phyloP scores from a whole-genome alignment of 257 asterid genomes.

The Solanum gracilifrons region DNA sequence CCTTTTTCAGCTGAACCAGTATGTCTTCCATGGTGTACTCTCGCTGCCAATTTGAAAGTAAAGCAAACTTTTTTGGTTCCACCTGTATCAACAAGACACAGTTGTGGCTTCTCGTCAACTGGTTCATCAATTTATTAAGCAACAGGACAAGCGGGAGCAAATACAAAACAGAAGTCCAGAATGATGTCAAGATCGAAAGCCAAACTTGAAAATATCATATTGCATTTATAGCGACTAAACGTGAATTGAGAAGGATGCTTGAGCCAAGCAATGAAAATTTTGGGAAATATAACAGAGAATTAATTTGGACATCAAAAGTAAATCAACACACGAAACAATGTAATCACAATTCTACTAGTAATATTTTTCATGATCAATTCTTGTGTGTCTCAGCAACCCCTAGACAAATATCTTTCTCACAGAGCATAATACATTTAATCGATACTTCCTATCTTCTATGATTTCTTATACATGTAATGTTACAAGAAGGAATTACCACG shows the following conservation, averaged over 20 bases:
- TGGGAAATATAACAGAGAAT: not conserved
- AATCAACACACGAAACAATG: not conserved
- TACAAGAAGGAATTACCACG: not conserved
- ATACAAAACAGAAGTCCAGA: not conserved
- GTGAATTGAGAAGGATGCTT: not conserved
- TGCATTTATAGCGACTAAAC: not conserved
- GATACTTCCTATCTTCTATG: not conserved
- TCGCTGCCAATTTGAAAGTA: constrained; percentile 70
- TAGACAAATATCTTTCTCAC: not conserved
- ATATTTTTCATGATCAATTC: not conserved
- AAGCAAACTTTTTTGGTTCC: constrained; percentile 59
- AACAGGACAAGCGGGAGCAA: not conserved
- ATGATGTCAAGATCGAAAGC: not conserved
- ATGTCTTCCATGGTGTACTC: constrained; percentile 70
- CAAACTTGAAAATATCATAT: not conserved
- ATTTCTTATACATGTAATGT: not conserved
- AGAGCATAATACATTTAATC: not conserved
- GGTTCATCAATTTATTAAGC: not conserved
- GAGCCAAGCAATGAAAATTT: not conserved
- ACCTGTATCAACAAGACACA: constrained; percentile 33
- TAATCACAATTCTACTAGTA: not conserved
- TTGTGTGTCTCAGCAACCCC: not conserved
- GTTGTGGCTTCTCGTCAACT: not conserved
- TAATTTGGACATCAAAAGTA: not conserved
- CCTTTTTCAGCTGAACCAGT: constrained; percentile 51